Evolutionary conservation across 305 asterid genomes (phyloP), one percentile per base, ranked within the genome.

Genomic region (Solanum hybrid): DNA sequence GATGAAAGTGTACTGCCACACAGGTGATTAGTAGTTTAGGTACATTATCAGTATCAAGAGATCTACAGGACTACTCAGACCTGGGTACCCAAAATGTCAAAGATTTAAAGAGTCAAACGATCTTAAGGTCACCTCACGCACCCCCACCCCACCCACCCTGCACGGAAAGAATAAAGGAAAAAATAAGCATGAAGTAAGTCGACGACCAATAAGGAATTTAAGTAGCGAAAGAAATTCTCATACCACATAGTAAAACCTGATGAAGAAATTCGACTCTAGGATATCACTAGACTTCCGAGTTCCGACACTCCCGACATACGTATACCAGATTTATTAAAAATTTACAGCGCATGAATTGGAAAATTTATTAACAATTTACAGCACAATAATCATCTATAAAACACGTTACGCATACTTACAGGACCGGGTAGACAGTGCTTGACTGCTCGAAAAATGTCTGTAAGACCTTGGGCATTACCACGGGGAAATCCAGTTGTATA

Each of bases 401-500:
- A n/a, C 37, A 91, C 11, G 89, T 5, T 11, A 85, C 35, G 74
- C 69, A 81, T 20, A 93, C 97, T 95, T 93, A 96, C 98, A 29
- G 99, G 98, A 89, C 99, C 98, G 87, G 99, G 99, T 75, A 97
- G 93, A 94, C 98, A 96, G 84, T 94, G 96, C 79, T 95, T 95
- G 83, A 94, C 99, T 46, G 96, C 97, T 93, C 98, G 96, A 89
- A 97, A 97, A 87, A 94, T 92, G 92, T 94, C 91, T 28, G 95
- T 84, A 90, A 91, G 93, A 85, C 99, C 98, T 61, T 93, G 94
- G 91, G 88, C 93, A 89, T 95, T 94, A 87, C 98, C 98, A 88
- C 95, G 93, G 88, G 98, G 98, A 91, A 97, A 97, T 90, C 99
- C 99, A 64, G 98, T 96, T 6, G 99, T 97, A 90, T 96, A 97